phyloP scores from a whole-genome alignment of 345 rosid genomes.

The Syzygium jambos region DNA sequence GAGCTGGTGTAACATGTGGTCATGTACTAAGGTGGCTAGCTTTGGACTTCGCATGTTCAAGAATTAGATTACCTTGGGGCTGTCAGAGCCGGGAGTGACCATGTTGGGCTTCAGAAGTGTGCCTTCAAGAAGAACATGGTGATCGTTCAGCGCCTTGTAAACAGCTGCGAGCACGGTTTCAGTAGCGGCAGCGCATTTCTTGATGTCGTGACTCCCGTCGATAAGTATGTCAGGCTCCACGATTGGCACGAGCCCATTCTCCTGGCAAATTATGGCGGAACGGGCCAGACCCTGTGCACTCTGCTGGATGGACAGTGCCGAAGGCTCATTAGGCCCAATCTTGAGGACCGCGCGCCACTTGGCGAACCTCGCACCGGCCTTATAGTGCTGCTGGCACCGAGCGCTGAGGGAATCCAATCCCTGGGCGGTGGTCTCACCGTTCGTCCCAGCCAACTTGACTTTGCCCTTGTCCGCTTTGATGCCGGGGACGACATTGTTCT shows the following conservation, averaged over 20 bases:
- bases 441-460: constrained; percentile 74
- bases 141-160: constrained; percentile 90
- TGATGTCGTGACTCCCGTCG: constrained; percentile 73
- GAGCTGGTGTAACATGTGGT: neutral
- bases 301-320: constrained; percentile 75
- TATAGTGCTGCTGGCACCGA: constrained; percentile 82
- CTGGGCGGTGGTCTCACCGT: constrained; percentile 90
- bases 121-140: constrained; percentile 95
- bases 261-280: constrained; percentile 92
- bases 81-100: constrained; percentile 93
- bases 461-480: constrained; percentile 96
- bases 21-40: neutral
- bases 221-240: constrained; percentile 92
- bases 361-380: constrained; percentile 90
- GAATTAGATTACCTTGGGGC: constrained; percentile 55
- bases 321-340: constrained; percentile 79
- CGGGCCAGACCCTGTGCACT: constrained; percentile 92
- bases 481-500: constrained; percentile 72
- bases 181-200: constrained; percentile 78
- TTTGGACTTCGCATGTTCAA: neutral
- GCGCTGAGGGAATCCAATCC: constrained; percentile 78
- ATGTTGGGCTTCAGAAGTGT: constrained; percentile 93
- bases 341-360: constrained; percentile 98
- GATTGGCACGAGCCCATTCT: constrained; percentile 83
- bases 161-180: constrained; percentile 83